These are phyloP conservation scores for Cercospora citrullina DNA, from an alignment of 2,329 filamentous ascomycete genomes.

Conservation along the genomic window DNA sequence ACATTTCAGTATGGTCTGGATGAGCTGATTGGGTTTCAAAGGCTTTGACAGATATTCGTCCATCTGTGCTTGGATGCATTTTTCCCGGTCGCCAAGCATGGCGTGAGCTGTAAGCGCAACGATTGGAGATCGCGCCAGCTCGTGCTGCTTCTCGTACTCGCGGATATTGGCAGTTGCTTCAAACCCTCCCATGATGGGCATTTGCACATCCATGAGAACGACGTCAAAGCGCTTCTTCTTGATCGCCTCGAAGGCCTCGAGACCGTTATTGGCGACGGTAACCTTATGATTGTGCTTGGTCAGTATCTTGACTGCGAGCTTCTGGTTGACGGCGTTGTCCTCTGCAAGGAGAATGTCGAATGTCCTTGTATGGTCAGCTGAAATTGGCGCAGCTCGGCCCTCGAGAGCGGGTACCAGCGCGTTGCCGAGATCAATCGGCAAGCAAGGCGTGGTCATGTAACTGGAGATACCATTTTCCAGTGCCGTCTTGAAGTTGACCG, in stretches of 20 bases:
- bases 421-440: conserved; percentile 90
- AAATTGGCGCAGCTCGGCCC: conserved; percentile 84
- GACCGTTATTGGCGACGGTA: conserved; percentile 90
- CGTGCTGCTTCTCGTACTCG: conserved; percentile 83
- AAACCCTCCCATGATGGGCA: conserved; percentile 99
- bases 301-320: conserved; percentile 91
- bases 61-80: conserved; percentile 98
- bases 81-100: conserved; percentile 97
- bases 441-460: conserved; percentile 96
- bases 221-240: conserved; percentile 92
- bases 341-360: conserved; percentile 95
- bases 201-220: conserved; percentile 98
- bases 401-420: conserved; percentile 94
- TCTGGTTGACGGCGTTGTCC: conserved; percentile 96
- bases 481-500: conserved; percentile 89
- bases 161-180: conserved; percentile 96
- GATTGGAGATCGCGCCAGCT: conserved; percentile 82
- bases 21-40: conserved; percentile 92
- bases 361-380: conserved; percentile 90
- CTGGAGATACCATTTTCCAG: conserved; percentile 96
- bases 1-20: conserved; percentile 96
- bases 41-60: conserved; percentile 98
- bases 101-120: conserved; percentile 96
- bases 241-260: conserved; percentile 89
- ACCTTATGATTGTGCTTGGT: conserved; percentile 95